Evolutionary conservation across 768 basidiomycete species (phyloP).

Genomic region (Lactarius psammicola): DNA sequence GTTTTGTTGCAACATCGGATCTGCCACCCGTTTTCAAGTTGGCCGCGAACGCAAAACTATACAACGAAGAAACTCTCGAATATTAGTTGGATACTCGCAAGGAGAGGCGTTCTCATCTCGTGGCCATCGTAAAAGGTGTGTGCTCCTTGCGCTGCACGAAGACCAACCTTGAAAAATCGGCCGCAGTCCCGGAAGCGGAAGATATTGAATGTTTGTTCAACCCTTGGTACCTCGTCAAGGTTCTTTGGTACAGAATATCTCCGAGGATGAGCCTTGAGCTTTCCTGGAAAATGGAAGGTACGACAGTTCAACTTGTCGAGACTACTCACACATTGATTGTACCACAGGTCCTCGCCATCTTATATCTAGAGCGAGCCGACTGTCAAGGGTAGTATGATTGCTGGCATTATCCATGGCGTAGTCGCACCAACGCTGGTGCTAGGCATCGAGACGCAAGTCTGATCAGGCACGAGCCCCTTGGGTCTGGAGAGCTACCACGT

Average conservation of each 20-base stretch:
- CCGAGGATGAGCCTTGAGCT: conserved; percentile 87
- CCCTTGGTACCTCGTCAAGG: conserved; percentile 98
- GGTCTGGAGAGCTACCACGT: conserved; percentile 71
- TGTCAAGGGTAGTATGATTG: conserved; percentile 54
- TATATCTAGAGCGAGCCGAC: conserved; percentile 87
- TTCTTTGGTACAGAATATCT: conserved; percentile 81
- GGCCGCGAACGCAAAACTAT: conserved; percentile 80
- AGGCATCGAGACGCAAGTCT: conserved; percentile 73
- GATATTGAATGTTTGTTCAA: conserved; percentile 37
- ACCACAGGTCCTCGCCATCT: conserved; percentile 73
- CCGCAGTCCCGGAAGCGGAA: conserved; percentile 69
- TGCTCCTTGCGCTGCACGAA: conserved; percentile 2
- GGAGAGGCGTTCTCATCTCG: conserved; percentile 74
- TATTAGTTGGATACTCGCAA: conserved; percentile 74
- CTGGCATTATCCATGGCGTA: background rate
- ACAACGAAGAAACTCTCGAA: conserved; percentile 69
- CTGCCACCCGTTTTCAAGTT: conserved; percentile 87
- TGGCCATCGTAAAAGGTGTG: conserved; percentile 82
- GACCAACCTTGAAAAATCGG: background rate
- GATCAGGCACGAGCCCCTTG: conserved; percentile 77
- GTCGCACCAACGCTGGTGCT: background rate
- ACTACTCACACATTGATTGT: conserved; percentile 5
- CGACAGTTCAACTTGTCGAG: conserved; percentile 22
- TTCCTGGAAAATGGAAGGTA: conserved; percentile 92
- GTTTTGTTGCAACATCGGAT: conserved; percentile 59